Base-by-base conservation (phyloP, 2,329 filamentous ascomycete genomes). In the Epichloe hybrida region DNA sequence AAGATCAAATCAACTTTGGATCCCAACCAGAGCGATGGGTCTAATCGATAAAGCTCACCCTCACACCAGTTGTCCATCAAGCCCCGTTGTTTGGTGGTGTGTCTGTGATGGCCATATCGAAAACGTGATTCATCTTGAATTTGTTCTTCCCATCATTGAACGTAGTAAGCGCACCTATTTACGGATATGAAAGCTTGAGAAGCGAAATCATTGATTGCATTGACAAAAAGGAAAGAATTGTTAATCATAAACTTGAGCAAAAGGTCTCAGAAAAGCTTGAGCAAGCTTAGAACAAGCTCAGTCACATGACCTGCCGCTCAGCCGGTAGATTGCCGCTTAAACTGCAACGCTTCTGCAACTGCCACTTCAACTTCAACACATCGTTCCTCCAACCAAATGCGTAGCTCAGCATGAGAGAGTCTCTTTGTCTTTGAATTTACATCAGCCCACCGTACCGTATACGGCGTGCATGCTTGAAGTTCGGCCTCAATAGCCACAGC, bases 241-340 rank as follows among this genome's bases (percentile, higher is more conserved):
- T 7, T 23, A 0, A 23, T 23, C 21, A 6, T 1, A 6, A 23
- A 23, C 21, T 23, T 2, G 4, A 23, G 21, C 23, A 7, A 7
- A 27, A 3, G 8, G 23, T 27, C 23, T 27, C 23, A 27, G 23
- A 27, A 27, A 27, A 27, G 23, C 23, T 7, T 27, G 23, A 27
- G 23, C 23, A 27, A 27, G 23, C 23, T 27, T 27, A 27, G 6
- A 7, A 27, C 23, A 27, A 3, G 42, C 21, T 13, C n/a, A 37
- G 37, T 51, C 52, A 54, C 52, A 52, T 54, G 50, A 54, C 50
- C 39, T 46, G 43, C 4, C 6, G 1, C 7, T 8, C 27, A 17
- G 34, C 43, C 52, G 52, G 52, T 27, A 50, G 44, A 54, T 45
- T 37, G 4, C 52, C 52, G 52, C 50, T 52, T 52, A 54, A 54